A percentile compares a stretch with the other conserved stretches of the same genome.
Conservation (phyloP, 2,329 filamentous ascomycete genomes). For the Alternaria infectoria region DNA sequence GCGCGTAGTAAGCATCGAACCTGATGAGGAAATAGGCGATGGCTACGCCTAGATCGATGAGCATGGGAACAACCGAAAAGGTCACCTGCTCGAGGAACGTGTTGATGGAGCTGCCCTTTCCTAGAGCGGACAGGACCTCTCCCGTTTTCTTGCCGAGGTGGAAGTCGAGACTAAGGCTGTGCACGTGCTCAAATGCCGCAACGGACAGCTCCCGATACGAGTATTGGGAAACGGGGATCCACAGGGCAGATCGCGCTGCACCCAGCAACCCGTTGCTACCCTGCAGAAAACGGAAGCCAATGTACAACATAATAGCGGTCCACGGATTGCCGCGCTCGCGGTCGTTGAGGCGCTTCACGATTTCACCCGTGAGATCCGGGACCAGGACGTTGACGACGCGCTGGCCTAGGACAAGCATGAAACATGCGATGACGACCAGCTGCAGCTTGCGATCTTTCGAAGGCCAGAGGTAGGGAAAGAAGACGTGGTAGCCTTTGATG, state of each 20-base stretch:
- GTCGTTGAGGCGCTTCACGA: constrained; percentile 76
- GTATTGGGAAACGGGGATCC: constrained; percentile 97
- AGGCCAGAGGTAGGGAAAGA: constrained; percentile 97
- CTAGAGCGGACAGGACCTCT: constrained; percentile 92
- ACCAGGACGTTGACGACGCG: constrained; percentile 86
- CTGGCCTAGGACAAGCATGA: constrained; percentile 78
- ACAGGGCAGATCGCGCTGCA: constrained; percentile 80
- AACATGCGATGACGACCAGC: constrained; percentile 80
- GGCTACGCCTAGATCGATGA: constrained; percentile 85
- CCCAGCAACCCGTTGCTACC: constrained; percentile 87
- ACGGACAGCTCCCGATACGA: constrained; percentile 94
- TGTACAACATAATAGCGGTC: constrained; percentile 76
- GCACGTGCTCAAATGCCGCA: constrained; percentile 96
- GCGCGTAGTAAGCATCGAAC: constrained; percentile 88
- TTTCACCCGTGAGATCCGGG: constrained; percentile 77
- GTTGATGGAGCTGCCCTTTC: constrained; percentile 96
- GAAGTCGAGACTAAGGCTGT: constrained; percentile 92
- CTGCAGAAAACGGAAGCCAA: constrained; percentile 80
- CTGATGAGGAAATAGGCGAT: constrained; percentile 78
- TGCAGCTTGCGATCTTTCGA: constrained; percentile 78
- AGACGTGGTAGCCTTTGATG: constrained; percentile 85
- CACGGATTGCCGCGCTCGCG: constrained; percentile 66
- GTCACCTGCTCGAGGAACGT: constrained; percentile 95
- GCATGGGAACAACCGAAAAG: constrained; percentile 93
- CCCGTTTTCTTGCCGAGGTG: constrained; percentile 96